Percentiles rank a stretch among this genome's conserved stretches.
Evolutionary conservation across 768 basidiomycete species (phyloP).

Genomic region (Imleria badia): DNA sequence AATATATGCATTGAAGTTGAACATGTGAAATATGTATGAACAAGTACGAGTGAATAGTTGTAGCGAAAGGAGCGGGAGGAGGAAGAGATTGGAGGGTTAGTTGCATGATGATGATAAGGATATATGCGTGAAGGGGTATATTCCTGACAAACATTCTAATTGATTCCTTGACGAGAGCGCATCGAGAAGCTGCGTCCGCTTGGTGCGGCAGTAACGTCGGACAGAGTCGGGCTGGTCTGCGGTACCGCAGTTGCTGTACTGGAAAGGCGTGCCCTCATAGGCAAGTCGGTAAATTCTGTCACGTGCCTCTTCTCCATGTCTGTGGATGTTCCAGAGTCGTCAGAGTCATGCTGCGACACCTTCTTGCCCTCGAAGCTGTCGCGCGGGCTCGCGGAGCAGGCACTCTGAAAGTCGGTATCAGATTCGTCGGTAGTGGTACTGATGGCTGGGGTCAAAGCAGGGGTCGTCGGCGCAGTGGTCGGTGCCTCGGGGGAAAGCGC

Average conservation of each 20-base stretch:
- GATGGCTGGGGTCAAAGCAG: conserved; percentile 33
- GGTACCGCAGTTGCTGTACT: conserved; percentile 54
- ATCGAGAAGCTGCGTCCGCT: conserved; percentile 24
- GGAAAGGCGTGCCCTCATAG: conserved; percentile 53
- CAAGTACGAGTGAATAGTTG: conserved; percentile 25
- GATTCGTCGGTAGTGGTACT: conserved; percentile 64
- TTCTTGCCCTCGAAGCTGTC: conserved; percentile 43
- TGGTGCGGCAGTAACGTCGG: conserved; percentile 38
- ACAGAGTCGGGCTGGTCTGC: conserved; percentile 39
- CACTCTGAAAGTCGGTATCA: conserved; percentile 86
- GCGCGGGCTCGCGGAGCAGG: conserved; percentile 75
- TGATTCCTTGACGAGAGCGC: conserved; percentile 19
- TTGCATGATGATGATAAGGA: conserved; percentile 20
- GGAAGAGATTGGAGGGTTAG: conserved; percentile 15
- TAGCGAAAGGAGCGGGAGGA: conserved; percentile 18
- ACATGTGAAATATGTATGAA: conserved; percentile 21
- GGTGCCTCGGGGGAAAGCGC: conserved; percentile 24
- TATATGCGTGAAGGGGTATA: conserved; percentile 27
- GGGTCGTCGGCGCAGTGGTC: conserved; percentile 35
- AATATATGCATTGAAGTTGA: conserved; percentile 28
- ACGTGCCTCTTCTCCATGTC: conserved; percentile 31
- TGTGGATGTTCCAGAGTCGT: conserved; percentile 32
- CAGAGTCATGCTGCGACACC: conserved; percentile 24
- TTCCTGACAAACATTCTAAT: conserved; percentile 22
- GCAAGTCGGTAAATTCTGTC: conserved; percentile 36